Conservation (phyloP, 78 protist genomes). For the Dictyostelium citrinum region DNA sequence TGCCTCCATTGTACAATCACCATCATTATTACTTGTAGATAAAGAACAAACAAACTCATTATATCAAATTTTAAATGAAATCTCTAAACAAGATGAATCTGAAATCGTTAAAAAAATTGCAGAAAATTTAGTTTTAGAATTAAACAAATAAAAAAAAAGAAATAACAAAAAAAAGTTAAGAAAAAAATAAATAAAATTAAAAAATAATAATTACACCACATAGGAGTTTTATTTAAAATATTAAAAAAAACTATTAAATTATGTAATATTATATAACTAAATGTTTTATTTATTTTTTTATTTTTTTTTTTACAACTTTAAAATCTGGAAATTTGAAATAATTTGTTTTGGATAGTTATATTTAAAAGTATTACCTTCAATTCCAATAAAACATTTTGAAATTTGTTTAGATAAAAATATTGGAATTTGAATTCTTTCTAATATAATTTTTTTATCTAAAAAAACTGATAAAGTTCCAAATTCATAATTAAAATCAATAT, state of each 20-base stretch:
- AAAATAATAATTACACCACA: too few relatives aligned
- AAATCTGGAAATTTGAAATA: background rate
- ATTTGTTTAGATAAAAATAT: background rate
- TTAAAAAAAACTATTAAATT: too few relatives aligned
- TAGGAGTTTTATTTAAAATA: too few relatives aligned
- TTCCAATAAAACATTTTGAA: background rate
- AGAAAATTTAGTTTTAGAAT: conserved; percentile 6
- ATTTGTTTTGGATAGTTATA: background rate
- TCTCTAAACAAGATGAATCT: conserved; percentile 24
- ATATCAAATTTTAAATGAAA: background rate
- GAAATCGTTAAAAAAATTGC: conserved; percentile 60
- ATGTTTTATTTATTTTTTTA: too few relatives aligned
- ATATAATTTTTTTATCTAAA: background rate
- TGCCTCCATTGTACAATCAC: background rate
- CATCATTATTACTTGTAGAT: background rate
- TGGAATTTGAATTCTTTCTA: background rate
- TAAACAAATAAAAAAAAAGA: background rate
- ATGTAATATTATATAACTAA: too few relatives aligned
- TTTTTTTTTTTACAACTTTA: background rate
- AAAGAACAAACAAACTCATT: background rate
- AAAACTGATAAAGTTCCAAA: background rate
- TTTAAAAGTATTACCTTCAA: background rate
- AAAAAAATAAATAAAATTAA: too few relatives aligned
- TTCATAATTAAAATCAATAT: background rate
- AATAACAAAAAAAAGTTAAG: too few relatives aligned